Evolutionary conservation across 2,329 filamentous ascomycete species (phyloP).

Genomic region (Taxawa tesnikishii): DNA sequence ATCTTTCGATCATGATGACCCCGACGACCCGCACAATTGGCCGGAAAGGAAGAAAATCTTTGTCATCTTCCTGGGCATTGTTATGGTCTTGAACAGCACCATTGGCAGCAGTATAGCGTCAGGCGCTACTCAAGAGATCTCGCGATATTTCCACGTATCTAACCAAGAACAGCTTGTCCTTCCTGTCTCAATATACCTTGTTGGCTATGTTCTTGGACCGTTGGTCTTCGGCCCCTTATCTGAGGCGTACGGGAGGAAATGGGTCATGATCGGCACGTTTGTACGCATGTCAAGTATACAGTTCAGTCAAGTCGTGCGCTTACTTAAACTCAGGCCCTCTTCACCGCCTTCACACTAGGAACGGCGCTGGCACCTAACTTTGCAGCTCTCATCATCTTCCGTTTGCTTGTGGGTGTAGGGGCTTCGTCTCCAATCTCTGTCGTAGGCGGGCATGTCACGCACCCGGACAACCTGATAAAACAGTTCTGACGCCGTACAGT

Average conservation of each 20-base stretch:
- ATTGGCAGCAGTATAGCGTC: constrained; percentile 54
- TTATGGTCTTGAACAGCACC: constrained; percentile 54
- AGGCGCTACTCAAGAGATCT: constrained; percentile 48
- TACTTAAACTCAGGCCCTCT: constrained; percentile 18
- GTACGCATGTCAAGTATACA: too few relatives aligned
- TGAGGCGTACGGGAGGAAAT: constrained; percentile 33
- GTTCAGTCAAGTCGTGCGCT: too few relatives aligned
- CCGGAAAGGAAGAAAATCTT: constrained; percentile 29
- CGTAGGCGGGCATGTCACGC: constrained; percentile 33
- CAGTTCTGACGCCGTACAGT: constrained; percentile 13
- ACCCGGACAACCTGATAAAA: too few relatives aligned
- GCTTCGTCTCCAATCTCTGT: constrained; percentile 44
- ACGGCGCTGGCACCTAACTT: constrained; percentile 32
- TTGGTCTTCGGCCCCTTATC: constrained; percentile 31
- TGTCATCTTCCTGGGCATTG: constrained; percentile 43
- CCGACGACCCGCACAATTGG: constrained; percentile 13
- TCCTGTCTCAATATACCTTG: constrained; percentile 37
- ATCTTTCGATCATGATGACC: constrained; percentile 23
- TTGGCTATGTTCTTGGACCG: constrained; percentile 34
- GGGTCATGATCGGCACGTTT: constrained; percentile 39
- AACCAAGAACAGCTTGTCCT: constrained; percentile 30
- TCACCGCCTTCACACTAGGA: constrained; percentile 32
- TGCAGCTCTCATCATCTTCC: constrained; percentile 29
- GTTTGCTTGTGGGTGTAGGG: constrained; percentile 29
- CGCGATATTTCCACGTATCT: constrained; percentile 43